Evolutionary conservation across 1,284 basidiomycete species (phyloP), one percentile per base, ranked within the genome.

Genomic region (Moesziomyces sp.): DNA sequence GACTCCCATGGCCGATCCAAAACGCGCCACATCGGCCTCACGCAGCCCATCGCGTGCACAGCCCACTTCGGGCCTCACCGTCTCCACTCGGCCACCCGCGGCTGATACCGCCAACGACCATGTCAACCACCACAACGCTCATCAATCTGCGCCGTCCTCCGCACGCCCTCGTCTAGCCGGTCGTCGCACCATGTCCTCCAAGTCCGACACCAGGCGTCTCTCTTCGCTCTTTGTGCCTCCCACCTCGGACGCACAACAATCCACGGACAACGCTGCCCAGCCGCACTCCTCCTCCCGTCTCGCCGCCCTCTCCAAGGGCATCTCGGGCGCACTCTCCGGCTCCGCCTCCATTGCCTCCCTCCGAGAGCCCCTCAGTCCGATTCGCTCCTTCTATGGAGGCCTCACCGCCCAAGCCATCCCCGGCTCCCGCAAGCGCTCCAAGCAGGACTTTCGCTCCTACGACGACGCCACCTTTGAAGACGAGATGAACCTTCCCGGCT

Each of bases 401-500:
- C 26, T 72, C 38, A 57, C 52, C 1, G 59, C 24, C 14, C 62
- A 71, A 14, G 45, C 38, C 7, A 43, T 40, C 45, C 43, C 49
- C n/a, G 49, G 56, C 21, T 26, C 49, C 49, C 58, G 64, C 46
- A 59, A 54, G 28, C 52, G 63, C 23, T 46, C 47, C 53, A 66
- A 56, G 49, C 30, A 55, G 24, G 50, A 63, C 23, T 10, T 52
- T 7, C 58, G 62, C 16, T 55, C 71, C 34, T 77, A 77, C 44
- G 75, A 77, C 42, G 75, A 77, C 45, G 57, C 58, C n/a, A 59
- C 60, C 18, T 64, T 77, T 46, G 61, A 74, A 40, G 63, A 71
- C 42, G 75, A 77, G 35, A 68, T 67, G 60, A 60, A 66, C 13
- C 52, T 66, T 0, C 60, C 65, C 6, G 65, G 64, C n/a, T 44